These are phyloP conservation scores for Aureobasidium namibiae DNA, from an alignment of 2,329 filamentous ascomycete species.

Conservation along the genomic window DNA sequence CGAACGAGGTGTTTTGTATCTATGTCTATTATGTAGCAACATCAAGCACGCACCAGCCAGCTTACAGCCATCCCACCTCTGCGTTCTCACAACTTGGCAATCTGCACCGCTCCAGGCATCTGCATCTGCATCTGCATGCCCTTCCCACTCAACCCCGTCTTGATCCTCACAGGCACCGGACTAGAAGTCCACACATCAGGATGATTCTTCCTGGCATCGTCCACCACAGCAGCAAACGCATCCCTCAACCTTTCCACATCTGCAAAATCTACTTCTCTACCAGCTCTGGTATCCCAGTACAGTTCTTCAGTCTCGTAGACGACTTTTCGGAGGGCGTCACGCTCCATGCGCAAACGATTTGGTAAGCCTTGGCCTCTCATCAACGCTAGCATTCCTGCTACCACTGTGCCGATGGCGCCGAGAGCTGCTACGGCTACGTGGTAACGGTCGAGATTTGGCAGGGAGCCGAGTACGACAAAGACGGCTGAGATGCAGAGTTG, in stretches of 20 bases:
- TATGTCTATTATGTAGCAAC: slow-evolving; percentile 1
- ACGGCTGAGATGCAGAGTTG: slow-evolving; percentile 28
- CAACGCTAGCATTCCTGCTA: slow-evolving; percentile 27
- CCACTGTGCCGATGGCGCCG: slow-evolving; percentile 26
- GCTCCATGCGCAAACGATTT: slow-evolving; percentile 26
- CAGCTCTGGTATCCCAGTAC: slow-evolving; percentile 28
- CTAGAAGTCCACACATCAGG: slow-evolving; percentile 26
- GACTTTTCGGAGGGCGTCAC: slow-evolving; percentile 25
- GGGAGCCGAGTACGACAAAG: slow-evolving; percentile 28
- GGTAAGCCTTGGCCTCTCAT: slow-evolving; percentile 30
- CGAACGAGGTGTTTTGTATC: neutral
- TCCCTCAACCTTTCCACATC: slow-evolving; percentile 29
- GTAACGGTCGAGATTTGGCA: slow-evolving; percentile 18
- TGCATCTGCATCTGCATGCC: slow-evolving; percentile 2
- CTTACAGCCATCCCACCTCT: neutral
- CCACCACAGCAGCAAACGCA: slow-evolving; percentile 25
- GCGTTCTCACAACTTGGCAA: neutral
- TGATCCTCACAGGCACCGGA: neutral
- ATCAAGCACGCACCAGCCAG: neutral
- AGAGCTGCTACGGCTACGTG: slow-evolving; percentile 26
- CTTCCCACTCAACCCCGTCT: neutral
- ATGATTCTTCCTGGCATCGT: slow-evolving; percentile 27
- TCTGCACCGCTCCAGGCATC: neutral
- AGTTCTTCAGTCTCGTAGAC: slow-evolving; percentile 29
- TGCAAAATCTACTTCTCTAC: slow-evolving; percentile 22